A percentile compares a stretch with the other conserved stretches of the same genome.
phyloP scores from a whole-genome alignment of 2,329 filamentous ascomycete species.

The Cryoendolithus antarcticus region DNA sequence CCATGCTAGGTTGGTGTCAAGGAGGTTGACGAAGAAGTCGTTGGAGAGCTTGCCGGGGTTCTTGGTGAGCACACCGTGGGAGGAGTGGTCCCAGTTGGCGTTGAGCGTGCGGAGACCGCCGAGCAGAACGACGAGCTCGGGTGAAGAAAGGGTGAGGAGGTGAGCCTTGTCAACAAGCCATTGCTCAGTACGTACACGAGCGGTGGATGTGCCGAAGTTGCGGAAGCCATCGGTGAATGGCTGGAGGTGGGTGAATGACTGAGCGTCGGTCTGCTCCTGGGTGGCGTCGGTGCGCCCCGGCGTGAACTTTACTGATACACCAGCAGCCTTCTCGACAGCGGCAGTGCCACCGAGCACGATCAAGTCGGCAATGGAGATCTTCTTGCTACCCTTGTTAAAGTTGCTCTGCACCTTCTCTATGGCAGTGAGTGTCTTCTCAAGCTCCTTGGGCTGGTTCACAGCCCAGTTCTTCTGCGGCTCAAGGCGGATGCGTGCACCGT shows the following conservation, averaged over 20 bases:
- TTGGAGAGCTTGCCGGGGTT: slow-evolving; percentile 58
- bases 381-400: slow-evolving; percentile 56
- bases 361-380: slow-evolving; percentile 65
- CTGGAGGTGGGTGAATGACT: slow-evolving; percentile 54
- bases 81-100: slow-evolving; percentile 59
- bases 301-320: slow-evolving; percentile 55
- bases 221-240: slow-evolving; percentile 65
- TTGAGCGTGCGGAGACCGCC: slow-evolving; percentile 60
- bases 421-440: slow-evolving; percentile 47
- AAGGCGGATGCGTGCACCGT: slow-evolving; percentile 66
- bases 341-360: slow-evolving; percentile 64
- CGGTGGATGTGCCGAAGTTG: slow-evolving; percentile 56
- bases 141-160: slow-evolving; percentile 56
- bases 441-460: slow-evolving; percentile 57
- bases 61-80: slow-evolving; percentile 55
- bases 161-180: slow-evolving; percentile 60
- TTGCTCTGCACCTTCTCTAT: slow-evolving; percentile 54
- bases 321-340: slow-evolving; percentile 60
- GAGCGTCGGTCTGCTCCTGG: slow-evolving; percentile 57
- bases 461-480: slow-evolving; percentile 60
- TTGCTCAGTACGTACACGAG: slow-evolving; percentile 53
- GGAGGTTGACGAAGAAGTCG: slow-evolving; percentile 72
- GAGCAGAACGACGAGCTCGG: slow-evolving; percentile 58
- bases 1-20: slow-evolving; percentile 57
- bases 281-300: slow-evolving; percentile 61